Conservation (phyloP, 2,329 filamentous ascomycete species). For the Aspergillus novoparasiticus region DNA sequence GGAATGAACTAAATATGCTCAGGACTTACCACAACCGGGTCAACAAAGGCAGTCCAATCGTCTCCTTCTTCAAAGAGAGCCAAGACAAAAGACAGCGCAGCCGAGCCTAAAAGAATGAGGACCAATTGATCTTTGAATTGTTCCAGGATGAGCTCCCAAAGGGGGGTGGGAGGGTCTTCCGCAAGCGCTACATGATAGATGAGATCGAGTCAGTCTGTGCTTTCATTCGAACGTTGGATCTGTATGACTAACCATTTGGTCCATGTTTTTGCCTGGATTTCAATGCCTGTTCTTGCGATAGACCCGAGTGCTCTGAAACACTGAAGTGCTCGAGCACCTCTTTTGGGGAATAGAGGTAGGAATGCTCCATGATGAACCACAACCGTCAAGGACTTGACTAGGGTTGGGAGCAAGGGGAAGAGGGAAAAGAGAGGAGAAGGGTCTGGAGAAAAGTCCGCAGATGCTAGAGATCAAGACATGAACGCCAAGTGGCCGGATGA, state of each 20-base stretch:
- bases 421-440: slow-evolving; percentile 15
- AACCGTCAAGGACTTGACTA: slow-evolving; percentile 1
- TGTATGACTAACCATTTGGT: slow-evolving; percentile 53
- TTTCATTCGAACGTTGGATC: not conserved
- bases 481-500: slow-evolving; percentile 30
- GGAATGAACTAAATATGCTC: not conserved
- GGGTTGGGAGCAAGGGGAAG: slow-evolving; percentile 13
- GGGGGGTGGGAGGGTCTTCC: slow-evolving; percentile 91
- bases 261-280: slow-evolving; percentile 53
- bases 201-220: slow-evolving; percentile 1
- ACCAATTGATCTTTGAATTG: slow-evolving; percentile 99
- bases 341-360: slow-evolving; percentile 52
- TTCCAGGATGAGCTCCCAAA: slow-evolving; percentile 96
- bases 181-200: slow-evolving; percentile 59
- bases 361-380: slow-evolving; percentile 53
- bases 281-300: slow-evolving; percentile 53
- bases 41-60: slow-evolving; percentile 96
- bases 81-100: slow-evolving; percentile 88
- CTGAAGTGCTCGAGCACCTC: slow-evolving; percentile 57
- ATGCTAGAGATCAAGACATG: slow-evolving; percentile 22
- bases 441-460: slow-evolving; percentile 2
- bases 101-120: slow-evolving; percentile 89
- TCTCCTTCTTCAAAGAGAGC: slow-evolving; percentile 91
- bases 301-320: slow-evolving; percentile 53
- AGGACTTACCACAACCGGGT: slow-evolving; percentile 80